Base-by-base conservation (phyloP, 148 eudicot species). In the Pharnaceum exiguum region DNA sequence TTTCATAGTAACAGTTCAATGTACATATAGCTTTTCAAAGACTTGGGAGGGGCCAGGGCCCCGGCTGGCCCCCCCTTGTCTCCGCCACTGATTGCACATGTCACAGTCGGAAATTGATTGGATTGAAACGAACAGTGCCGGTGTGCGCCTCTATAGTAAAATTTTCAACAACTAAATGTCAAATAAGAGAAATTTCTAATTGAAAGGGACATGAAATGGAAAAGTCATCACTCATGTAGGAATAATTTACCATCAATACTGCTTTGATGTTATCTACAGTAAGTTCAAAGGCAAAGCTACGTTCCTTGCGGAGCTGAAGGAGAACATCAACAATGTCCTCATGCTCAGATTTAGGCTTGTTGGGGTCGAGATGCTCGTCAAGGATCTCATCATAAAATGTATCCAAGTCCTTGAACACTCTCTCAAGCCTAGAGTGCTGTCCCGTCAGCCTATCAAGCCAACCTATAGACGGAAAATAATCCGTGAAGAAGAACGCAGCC, bases 321-420 rank as follows among this genome's bases (percentile, higher is more conserved):
- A 72, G 40, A 51, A 66, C 47, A 17, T 72, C 76, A 42, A 72
- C 30, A 7, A 72, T 19, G 27, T 72, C 71, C 44, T 66, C 68
- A 5, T 43, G 10, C 0, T 37, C 48, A 1, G 35, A 46, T 25
- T 42, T 24, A 10, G 46, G 42, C 53, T 16, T 51, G 16, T 46
- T 55, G 11, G 56, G 40, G 28, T 52, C 26, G 17, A 65, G 66
- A 48, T 66, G 67, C 3, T 71, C 71, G 25, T 60, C 17, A 18
- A 71, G 65, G 6, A 71, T 46, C 26, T 71, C 51, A 25, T 66
- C 36, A 54, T 54, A 71, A 39, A 66, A 57, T 0, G 10, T 12
- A 28, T 64, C 69, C 62, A 71, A 37, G 4, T 51, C 60, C 4
- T 25, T 46, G 10, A 59, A 65, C 0, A 18, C 24, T 24, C 17